Evolutionary conservation across 495 filamentous ascomycete genomes (phyloP), one percentile per base, ranked within the genome.

Genomic region (Podospora australis): DNA sequence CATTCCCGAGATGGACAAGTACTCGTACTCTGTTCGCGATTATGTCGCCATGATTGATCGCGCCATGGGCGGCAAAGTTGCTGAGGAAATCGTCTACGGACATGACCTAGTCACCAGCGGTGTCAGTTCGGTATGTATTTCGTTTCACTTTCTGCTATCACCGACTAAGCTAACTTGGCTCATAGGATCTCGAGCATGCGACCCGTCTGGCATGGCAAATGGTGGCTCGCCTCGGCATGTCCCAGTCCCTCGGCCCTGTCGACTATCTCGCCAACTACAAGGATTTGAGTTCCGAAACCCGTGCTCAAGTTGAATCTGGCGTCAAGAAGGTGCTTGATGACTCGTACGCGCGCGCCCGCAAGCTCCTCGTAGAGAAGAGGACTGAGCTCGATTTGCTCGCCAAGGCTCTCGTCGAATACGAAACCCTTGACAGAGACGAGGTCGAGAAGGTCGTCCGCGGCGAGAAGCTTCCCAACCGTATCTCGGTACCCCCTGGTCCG

Each of bases 81-180:
- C 94, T 0, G 92, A 98, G 63, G 89, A 97, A 69, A 73, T 98
- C 40, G 79, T 95, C 24, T 97, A 87, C 54, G 92, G 92, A 3
- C 64, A 79, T 16, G 89, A 96, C 39, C 81, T 87, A 49, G 91
- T 96, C 24, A 90, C 88, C 2, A 87, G 79, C 57, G 92, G 92
- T 46, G 86, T 83, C 44, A 81, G 84, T 50, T 64, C 70, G 34
- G 86, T 90, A 82, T 61, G 80, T 73, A 17, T 24, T 40, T 48
- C n/a, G 2, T 36, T 23, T 8, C 6, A 47, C 28, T 1, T 40
- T 28, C 50, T 32, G 40, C 30, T 49, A 17, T 19, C 30, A 14
- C 39, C 14, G 16, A 19, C 8, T 26, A 52, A 26, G 58, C 62
- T 62, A 50, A 67, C 46, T 21, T 7, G 14, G 1, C 30, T 21